Conservation (phyloP, 164 flowering plant species). For the Tetracentron sinense region DNA sequence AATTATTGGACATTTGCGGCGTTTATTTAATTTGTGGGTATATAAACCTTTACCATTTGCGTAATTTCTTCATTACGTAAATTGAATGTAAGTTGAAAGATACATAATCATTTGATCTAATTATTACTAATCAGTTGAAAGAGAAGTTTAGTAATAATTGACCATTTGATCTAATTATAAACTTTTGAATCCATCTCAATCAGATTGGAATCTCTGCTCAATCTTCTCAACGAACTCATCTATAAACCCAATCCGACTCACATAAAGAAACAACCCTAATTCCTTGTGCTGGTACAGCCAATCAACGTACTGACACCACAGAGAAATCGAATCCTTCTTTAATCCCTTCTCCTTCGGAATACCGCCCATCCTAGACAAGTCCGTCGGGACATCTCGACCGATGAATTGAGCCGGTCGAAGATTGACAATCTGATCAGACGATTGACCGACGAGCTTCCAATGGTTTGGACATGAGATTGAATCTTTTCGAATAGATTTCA, state of each 20-base stretch:
- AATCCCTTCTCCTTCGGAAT: slow-evolving; percentile 22
- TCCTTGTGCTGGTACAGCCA: slow-evolving; percentile 98
- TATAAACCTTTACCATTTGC: too few relatives aligned
- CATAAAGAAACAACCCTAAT: slow-evolving; percentile 70
- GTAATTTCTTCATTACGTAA: too few relatives aligned
- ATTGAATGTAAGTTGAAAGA: too few relatives aligned
- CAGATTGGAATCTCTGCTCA: slow-evolving; percentile 65
- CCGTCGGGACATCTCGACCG: slow-evolving; percentile 40
- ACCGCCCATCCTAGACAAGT: slow-evolving; percentile 18
- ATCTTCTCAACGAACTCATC: slow-evolving; percentile 71
- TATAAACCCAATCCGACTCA: slow-evolving; percentile 79
- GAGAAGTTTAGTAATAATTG: slow-evolving; percentile 89
- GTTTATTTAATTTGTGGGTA: too few relatives aligned
- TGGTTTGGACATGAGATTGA: slow-evolving; percentile 21
- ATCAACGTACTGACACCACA: slow-evolving; percentile 83
- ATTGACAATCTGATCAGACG: slow-evolving; percentile 13
- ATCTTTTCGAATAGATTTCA: slow-evolving; percentile 3
- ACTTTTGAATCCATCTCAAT: too few relatives aligned
- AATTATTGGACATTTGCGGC: neutral
- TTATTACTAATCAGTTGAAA: too few relatives aligned
- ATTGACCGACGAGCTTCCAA: slow-evolving; percentile 3
- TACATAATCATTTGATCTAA: too few relatives aligned
- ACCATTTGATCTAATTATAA: too few relatives aligned
- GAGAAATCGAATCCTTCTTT: slow-evolving; percentile 54
- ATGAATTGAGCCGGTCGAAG: slow-evolving; percentile 25